phyloP scores from a whole-genome alignment of 2,329 filamentous ascomycete genomes.

The Emericellopsis atlantica region DNA sequence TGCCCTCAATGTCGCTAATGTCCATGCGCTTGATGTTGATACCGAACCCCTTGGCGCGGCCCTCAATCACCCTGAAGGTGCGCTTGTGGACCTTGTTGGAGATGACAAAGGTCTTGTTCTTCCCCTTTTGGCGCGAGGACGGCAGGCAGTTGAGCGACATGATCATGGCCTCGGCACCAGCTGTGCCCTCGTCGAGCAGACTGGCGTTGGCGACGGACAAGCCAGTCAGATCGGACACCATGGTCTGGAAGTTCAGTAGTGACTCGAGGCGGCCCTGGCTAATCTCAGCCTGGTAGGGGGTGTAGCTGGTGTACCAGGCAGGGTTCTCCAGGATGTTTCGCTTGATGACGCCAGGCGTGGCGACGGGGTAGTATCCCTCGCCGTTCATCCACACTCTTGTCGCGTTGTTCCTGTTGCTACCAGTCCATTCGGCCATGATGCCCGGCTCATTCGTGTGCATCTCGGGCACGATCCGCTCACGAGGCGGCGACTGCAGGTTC shows the following conservation, averaged over 20 bases:
- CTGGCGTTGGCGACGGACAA: constrained; percentile 85
- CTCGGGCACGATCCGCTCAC: constrained; percentile 2
- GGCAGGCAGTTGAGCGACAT: constrained; percentile 72
- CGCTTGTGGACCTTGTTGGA: constrained; percentile 74
- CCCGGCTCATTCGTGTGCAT: not conserved
- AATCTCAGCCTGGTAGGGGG: constrained; percentile 94
- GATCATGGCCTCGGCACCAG: constrained; percentile 92
- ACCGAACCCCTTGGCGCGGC: constrained; percentile 82
- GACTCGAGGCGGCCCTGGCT: constrained; percentile 90
- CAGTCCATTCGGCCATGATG: constrained; percentile 2
- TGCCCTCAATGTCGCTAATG: constrained; percentile 48
- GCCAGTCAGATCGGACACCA: constrained; percentile 78
- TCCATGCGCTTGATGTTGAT: constrained; percentile 67
- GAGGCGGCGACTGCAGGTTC: constrained; percentile 45
- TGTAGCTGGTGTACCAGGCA: constrained; percentile 97
- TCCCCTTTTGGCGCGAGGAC: constrained; percentile 55
- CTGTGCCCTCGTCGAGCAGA: constrained; percentile 80
- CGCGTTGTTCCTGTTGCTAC: constrained; percentile 39
- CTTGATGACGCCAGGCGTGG: constrained; percentile 81
- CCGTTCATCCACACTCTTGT: constrained; percentile 62
- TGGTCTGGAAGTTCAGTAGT: constrained; percentile 87
- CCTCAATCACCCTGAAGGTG: constrained; percentile 71
- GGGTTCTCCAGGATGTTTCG: constrained; percentile 87
- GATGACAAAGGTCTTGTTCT: constrained; percentile 72
- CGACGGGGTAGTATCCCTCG: constrained; percentile 77